phyloP scores from a whole-genome alignment of 805 yeast genomes.

The Hyphopichia homilentoma region DNA sequence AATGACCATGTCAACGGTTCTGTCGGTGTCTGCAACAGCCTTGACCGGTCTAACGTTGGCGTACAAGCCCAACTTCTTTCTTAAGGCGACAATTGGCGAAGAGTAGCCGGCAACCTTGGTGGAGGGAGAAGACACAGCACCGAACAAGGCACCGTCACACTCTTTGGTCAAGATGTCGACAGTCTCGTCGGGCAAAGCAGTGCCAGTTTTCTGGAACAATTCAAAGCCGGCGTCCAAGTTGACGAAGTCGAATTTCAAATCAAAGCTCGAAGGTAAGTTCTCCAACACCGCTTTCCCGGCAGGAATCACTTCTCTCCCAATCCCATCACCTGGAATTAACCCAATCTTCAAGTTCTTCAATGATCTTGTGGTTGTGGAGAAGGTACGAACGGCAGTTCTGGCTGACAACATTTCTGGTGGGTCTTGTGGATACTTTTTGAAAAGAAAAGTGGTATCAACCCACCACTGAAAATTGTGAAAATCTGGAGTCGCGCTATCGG shows the following conservation, averaged over 20 bases:
- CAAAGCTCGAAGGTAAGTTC: conserved; percentile 71
- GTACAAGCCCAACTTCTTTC: conserved; percentile 90
- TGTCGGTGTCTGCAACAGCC: conserved; percentile 78
- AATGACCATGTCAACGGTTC: conserved; percentile 95
- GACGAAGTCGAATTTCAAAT: conserved; percentile 79
- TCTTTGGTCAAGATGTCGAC: conserved; percentile 69
- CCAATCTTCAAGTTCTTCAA: conserved; percentile 44
- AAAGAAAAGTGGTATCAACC: not conserved
- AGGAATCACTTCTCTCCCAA: conserved; percentile 96
- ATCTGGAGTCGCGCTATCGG: conserved; percentile 1
- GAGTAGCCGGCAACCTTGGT: conserved; percentile 94
- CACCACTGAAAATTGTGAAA: conserved; percentile 2
- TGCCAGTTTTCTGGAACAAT: conserved; percentile 89
- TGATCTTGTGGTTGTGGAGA: conserved; percentile 28
- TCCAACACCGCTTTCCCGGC: conserved; percentile 89
- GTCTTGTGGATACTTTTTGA: not conserved
- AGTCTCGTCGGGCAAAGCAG: conserved; percentile 92
- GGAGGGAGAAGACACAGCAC: conserved; percentile 95
- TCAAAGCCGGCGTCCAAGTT: conserved; percentile 93
- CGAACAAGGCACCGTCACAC: conserved; percentile 97
- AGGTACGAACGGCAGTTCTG: conserved; percentile 19
- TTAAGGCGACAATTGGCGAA: conserved; percentile 97
- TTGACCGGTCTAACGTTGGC: conserved; percentile 98
- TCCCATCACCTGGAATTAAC: conserved; percentile 97
- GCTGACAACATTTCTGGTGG: conserved; percentile 16